A percentile compares a stretch with the other conserved stretches of the same genome.
Evolutionary conservation across 345 rosid genomes (phyloP).

Genomic region (Citrus glauca): DNA sequence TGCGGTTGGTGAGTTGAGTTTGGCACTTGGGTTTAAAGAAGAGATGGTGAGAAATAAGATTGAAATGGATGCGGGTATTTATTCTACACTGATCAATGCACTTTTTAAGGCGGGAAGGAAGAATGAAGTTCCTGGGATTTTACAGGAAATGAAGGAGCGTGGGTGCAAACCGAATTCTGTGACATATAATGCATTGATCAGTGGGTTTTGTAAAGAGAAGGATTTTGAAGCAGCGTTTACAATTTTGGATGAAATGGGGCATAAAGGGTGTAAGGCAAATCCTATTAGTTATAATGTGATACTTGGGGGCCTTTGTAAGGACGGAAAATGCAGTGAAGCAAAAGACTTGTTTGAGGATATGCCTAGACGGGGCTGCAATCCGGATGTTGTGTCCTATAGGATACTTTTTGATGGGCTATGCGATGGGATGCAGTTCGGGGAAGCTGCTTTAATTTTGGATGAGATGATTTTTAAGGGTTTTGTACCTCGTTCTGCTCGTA

Average conservation of each 20-base stretch:
- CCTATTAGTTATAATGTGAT: slow-evolving; percentile 63
- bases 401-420: slow-evolving; percentile 69
- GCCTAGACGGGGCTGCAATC: slow-evolving; percentile 68
- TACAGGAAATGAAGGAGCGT: slow-evolving; percentile 56
- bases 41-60: slow-evolving; percentile 48
- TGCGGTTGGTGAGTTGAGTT: slow-evolving; percentile 35
- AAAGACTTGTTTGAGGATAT: slow-evolving; percentile 71
- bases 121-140: slow-evolving; percentile 38
- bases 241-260: slow-evolving; percentile 55
- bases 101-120: slow-evolving; percentile 49
- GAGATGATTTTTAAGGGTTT: slow-evolving; percentile 84
- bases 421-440: slow-evolving; percentile 38
- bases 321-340: slow-evolving; percentile 53
- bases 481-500: slow-evolving; percentile 38
- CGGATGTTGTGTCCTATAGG: slow-evolving; percentile 72
- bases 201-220: slow-evolving; percentile 41
- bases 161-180: slow-evolving; percentile 44
- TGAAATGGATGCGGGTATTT: slow-evolving; percentile 47
- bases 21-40: slow-evolving; percentile 60
- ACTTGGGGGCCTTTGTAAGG: slow-evolving; percentile 51
- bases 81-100: slow-evolving; percentile 52
- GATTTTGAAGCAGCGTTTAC: slow-evolving; percentile 52
- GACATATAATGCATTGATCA: slow-evolving; percentile 64
- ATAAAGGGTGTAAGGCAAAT: slow-evolving; percentile 55
- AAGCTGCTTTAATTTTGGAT: slow-evolving; percentile 57